Evolutionary conservation across 768 basidiomycete species (phyloP).

Genomic region (Suillus americanus): DNA sequence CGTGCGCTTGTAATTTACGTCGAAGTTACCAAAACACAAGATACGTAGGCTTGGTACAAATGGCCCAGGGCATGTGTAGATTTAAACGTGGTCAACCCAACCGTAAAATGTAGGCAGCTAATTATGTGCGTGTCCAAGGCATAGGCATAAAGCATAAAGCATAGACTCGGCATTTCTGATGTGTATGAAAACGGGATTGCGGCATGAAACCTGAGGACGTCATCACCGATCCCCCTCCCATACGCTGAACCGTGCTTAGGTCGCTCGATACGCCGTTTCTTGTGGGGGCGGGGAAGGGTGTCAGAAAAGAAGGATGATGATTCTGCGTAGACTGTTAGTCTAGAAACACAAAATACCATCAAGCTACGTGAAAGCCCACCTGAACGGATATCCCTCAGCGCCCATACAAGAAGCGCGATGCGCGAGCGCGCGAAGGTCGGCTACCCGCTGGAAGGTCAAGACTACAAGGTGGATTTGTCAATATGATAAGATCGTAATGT

Average conservation of each 20-base stretch:
- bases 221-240: conserved; percentile 47
- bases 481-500: conserved; percentile 11
- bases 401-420: conserved; percentile 74
- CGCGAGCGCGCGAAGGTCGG: conserved; percentile 55
- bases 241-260: conserved; percentile 69
- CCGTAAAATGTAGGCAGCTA: conserved; percentile 3
- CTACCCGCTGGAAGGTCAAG: conserved; percentile 41
- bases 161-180: background rate
- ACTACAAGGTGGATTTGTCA: conserved; percentile 17
- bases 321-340: conserved; percentile 13
- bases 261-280: conserved; percentile 73
- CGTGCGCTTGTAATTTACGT: background rate
- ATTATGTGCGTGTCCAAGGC: background rate
- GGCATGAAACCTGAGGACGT: conserved; percentile 16
- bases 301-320: conserved; percentile 39
- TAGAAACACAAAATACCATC: background rate
- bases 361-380: conserved; percentile 33
- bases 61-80: background rate
- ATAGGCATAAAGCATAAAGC: conserved; percentile 5
- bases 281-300: conserved; percentile 63
- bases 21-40: background rate
- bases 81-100: background rate
- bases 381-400: conserved; percentile 56
- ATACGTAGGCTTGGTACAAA: background rate
- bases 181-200: background rate